A percentile compares a stretch with the other conserved stretches of the same genome.
These are phyloP conservation scores for Fraxinus xanthoxyloides DNA, from an alignment of 305 asterid species.

Conservation along the genomic window DNA sequence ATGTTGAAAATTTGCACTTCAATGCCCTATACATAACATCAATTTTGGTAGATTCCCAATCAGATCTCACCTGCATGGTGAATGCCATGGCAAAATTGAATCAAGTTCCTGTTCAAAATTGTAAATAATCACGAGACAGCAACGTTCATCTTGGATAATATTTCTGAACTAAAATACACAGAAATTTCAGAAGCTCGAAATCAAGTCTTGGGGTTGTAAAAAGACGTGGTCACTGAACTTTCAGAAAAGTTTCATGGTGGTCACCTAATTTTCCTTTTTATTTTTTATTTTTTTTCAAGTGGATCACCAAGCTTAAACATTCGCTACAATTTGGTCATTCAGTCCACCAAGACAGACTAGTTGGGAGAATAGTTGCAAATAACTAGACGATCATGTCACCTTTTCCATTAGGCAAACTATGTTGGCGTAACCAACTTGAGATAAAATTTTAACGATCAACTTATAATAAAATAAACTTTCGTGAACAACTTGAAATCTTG, in stretches of 20 bases:
- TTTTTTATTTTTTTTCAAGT: neutral
- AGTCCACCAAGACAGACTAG: neutral
- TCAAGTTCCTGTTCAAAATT: neutral
- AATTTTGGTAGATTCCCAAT: conserved; percentile 77
- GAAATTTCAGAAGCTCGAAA: neutral
- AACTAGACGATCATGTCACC: neutral
- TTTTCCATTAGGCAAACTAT: neutral
- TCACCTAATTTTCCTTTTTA: neutral
- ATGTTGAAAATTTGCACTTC: conserved; percentile 67
- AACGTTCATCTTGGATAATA: neutral
- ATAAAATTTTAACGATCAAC: neutral
- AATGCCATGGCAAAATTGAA: neutral
- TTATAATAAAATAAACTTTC: neutral
- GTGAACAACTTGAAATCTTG: neutral
- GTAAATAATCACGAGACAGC: neutral
- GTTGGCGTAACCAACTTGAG: neutral
- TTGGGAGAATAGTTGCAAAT: neutral
- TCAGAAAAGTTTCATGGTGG: neutral
- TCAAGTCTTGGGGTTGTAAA: neutral
- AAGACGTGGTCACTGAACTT: neutral
- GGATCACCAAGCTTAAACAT: neutral
- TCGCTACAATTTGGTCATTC: neutral
- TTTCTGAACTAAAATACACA: neutral
- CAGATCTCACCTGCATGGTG: conserved; percentile 65
- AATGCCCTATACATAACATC: conserved; percentile 73